Evolutionary conservation across 2,329 filamentous ascomycete species (phyloP), one percentile per base, ranked within the genome.

Genomic region (Aspergillus hortae): DNA sequence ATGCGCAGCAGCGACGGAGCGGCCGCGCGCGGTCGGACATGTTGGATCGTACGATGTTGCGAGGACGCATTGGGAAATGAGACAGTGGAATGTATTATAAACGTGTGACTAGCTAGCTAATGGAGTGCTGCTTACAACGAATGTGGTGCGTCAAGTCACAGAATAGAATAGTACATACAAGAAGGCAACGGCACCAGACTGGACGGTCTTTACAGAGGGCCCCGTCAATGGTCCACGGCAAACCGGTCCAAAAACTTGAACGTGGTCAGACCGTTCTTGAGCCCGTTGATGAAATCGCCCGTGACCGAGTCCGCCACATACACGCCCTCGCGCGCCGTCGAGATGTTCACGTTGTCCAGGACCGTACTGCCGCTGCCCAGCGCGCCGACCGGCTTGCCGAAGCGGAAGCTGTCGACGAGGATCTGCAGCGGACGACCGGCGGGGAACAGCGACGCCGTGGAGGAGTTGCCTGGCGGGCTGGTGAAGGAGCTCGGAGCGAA

Each of bases 181-280:
- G 35, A 38, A 38, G 35, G 27, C 27, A 30, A 30, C 27, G 6
- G 27, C 7, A 11, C 27, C 27, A 30, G 7, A 30, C 27, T 10
- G 27, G 6, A 10, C 7, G 6, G 27, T 9, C 10, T 7, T 11
- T 30, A 30, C 27, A 30, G 23, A 6, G 23, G 6, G 5, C 6
- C 23, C 4, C 2, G 6, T 23, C 23, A 61, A 40, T 70, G 54
- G 59, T 88, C 86, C 56, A 83, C 44, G 1, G 83, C 74, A 61
- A 87, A 89, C 3, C 86, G 77, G 55, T 82, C 78, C 32, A 85
- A 73, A 61, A 88, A 89, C 73, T 83, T 87, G 58, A 87, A 90
- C 2, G 72, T 80, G 52, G 74, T 76, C 60, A 90, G 70, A 0
- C 85, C 86, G 2, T 80, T 76, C 68, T 80, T 75, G n/a, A 88